Conservation (phyloP, 768 basidiomycete genomes). For the Antrodiella citrinella region DNA sequence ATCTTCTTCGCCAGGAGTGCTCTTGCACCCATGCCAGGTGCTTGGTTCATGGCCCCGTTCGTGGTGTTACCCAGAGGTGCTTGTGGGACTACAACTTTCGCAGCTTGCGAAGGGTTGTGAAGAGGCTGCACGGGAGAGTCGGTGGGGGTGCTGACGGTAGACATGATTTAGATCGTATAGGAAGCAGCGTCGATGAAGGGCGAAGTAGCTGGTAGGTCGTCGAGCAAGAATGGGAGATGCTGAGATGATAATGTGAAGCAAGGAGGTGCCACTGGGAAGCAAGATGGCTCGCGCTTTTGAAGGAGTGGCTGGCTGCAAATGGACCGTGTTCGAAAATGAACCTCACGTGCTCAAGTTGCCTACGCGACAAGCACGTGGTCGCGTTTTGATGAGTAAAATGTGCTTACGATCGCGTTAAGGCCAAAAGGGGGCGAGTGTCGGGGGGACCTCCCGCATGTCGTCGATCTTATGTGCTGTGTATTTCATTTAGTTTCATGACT, state of each 20-base stretch:
- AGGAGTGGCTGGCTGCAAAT: background rate
- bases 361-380: conserved; percentile 1
- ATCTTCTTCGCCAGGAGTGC: conserved; percentile 91
- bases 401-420: background rate
- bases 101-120: conserved; percentile 79
- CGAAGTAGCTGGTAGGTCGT: background rate
- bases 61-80: conserved; percentile 68
- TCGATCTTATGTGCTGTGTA: no score
- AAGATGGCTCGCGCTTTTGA: background rate
- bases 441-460: no score
- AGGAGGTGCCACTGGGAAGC: background rate
- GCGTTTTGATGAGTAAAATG: background rate
- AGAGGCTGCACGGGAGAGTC: conserved; percentile 77
- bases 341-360: conserved; percentile 9
- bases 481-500: no score
- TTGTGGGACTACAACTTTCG: conserved; percentile 69
- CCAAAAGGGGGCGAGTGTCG: no score
- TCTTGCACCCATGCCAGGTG: conserved; percentile 77
- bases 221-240: background rate
- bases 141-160: conserved; percentile 47
- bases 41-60: conserved; percentile 43
- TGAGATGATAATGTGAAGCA: background rate
- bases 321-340: conserved; percentile 12
- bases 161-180: conserved; percentile 34
- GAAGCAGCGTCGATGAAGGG: background rate